Base-by-base conservation (phyloP, 352 stramenopile genomes). In the Globisporangium yorkense region DNA sequence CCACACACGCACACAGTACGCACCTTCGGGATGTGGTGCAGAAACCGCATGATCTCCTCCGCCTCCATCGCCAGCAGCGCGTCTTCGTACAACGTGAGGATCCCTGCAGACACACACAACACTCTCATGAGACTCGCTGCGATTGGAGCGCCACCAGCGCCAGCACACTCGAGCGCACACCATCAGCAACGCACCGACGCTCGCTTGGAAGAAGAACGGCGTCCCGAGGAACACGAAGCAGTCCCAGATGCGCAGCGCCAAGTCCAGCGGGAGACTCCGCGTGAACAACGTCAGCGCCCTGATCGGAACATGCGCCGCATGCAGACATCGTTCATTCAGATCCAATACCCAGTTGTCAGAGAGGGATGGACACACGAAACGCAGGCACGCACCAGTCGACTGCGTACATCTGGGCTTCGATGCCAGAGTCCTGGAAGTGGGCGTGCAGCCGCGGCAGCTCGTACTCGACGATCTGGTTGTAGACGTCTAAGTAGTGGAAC, bases 151-250 rank as follows among this genome's bases (percentile, higher is more conserved):
- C 12, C 0, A 51, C 9, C 2, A 51, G 12, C 10, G 13, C 0
- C 33, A 6, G 33, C 33, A 37, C 4, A 10, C 33, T 37, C 33
- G 9, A 37, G 33, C 10, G 37, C 3, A 13, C 10, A 13, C 24
- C 29, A 40, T 13, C 16, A 29, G 2, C 31, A 40, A 39, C 70
- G 55, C 65, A 92, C 84, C 85, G 66, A 94, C 85, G 65, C 81
- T 91, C 7, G 83, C 83, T 53, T 93, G 85, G 60, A 94, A 94
- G 67, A 94, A 93, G 65, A 93, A 94, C 18, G 83, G 71, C 46
- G 85, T 88, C 40, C 85, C 83, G 15, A 92, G 46, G 31, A 84
- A 63, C 12, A 94, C 80, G 56, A 90, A 94, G 66, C 83, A 87
- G 64, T 94, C 85, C 85, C 83, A 93, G 6, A 94, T 60, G 10